Conservation (phyloP, 345 rosid genomes). For the Balakata baccata region DNA sequence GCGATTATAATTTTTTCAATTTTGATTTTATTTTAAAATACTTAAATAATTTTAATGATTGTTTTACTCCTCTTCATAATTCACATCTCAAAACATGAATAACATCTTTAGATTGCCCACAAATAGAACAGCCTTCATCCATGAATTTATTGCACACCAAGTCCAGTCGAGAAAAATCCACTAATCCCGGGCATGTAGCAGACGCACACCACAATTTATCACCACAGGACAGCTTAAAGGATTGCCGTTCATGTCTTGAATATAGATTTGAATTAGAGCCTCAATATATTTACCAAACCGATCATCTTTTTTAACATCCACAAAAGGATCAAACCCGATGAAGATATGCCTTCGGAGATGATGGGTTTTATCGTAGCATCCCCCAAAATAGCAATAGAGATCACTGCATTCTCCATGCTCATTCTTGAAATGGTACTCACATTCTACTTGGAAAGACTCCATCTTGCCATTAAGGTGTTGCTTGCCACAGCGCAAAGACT, state of each 20-base stretch:
- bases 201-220: background rate
- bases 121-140: too few relatives aligned
- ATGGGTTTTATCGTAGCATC: background rate
- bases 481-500: background rate
- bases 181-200: background rate
- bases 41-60: too few relatives aligned
- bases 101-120: too few relatives aligned
- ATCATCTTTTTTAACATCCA: background rate
- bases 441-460: background rate
- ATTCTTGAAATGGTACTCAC: background rate
- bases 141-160: too few relatives aligned
- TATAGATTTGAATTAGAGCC: background rate
- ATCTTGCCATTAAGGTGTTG: too few relatives aligned
- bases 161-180: background rate
- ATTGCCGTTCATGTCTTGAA: background rate
- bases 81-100: too few relatives aligned
- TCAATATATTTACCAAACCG: background rate
- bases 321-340: background rate
- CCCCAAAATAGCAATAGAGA: background rate
- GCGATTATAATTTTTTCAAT: too few relatives aligned
- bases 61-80: too few relatives aligned
- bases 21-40: too few relatives aligned
- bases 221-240: background rate
- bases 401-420: background rate
- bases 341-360: background rate